These are phyloP conservation scores for Phoma sp. DNA, from an alignment of 2,329 filamentous ascomycete species.

Conservation along the genomic window DNA sequence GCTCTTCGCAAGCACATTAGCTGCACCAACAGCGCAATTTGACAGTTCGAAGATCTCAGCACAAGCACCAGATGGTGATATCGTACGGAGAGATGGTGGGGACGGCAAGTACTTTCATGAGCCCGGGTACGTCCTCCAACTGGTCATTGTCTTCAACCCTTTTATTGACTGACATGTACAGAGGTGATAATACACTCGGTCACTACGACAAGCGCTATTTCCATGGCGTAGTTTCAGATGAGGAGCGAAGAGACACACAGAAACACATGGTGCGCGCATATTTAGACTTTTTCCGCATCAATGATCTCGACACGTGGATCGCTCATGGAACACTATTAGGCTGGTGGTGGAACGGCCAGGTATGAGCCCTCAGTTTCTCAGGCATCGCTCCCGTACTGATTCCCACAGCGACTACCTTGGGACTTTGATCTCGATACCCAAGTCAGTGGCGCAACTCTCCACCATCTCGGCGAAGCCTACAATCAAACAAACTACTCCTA, in stretches of 20 bases:
- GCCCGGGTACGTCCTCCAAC: slow-evolving; percentile 40
- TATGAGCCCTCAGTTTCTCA: slow-evolving; percentile 32
- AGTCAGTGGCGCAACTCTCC: slow-evolving; percentile 70
- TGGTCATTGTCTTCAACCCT: neutral
- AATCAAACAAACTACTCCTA: slow-evolving; percentile 70
- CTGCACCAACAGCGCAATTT: slow-evolving; percentile 25
- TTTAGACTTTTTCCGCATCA: slow-evolving; percentile 67
- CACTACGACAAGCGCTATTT: slow-evolving; percentile 81
- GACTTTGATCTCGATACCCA: slow-evolving; percentile 87
- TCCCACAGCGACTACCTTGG: slow-evolving; percentile 73
- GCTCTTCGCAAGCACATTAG: slow-evolving; percentile 27
- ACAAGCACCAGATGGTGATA: neutral
- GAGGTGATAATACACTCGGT: slow-evolving; percentile 61
- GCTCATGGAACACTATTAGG: slow-evolving; percentile 83
- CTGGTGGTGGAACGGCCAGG: slow-evolving; percentile 84
- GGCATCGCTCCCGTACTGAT: slow-evolving; percentile 20
- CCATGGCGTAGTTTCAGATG: slow-evolving; percentile 66
- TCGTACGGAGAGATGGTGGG: slow-evolving; percentile 15
- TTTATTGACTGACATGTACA: slow-evolving; percentile 23
- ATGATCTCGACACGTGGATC: slow-evolving; percentile 81
- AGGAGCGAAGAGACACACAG: slow-evolving; percentile 69
- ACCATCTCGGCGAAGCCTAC: slow-evolving; percentile 67
- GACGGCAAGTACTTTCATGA: slow-evolving; percentile 49
- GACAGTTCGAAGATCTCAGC: neutral
- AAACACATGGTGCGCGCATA: slow-evolving; percentile 76